Conservation (phyloP, 768 basidiomycete genomes). For the Boletus insuetus region DNA sequence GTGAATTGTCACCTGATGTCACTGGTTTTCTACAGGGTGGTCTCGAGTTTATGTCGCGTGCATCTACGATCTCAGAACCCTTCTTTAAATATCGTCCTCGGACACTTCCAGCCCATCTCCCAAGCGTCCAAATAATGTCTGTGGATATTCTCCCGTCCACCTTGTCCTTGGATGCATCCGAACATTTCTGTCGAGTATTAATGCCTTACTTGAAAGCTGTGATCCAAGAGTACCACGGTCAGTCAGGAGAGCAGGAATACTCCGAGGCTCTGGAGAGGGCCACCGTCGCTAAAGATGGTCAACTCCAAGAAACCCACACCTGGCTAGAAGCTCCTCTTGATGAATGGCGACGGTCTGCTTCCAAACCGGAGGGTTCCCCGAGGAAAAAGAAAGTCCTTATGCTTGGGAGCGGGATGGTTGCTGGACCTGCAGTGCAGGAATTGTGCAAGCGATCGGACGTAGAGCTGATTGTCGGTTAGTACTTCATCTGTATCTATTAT, state of each 20-base stretch:
- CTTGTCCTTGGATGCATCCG: conserved; percentile 77
- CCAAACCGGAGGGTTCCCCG: conserved; percentile 1
- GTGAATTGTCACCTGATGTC: neutral
- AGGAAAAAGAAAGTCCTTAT: conserved; percentile 69
- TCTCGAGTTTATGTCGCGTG: conserved; percentile 74
- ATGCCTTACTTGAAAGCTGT: conserved; percentile 65
- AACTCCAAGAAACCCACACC: conserved; percentile 47
- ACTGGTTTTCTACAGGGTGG: conserved; percentile 55
- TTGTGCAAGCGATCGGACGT: conserved; percentile 62
- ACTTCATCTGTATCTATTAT: conserved; percentile 1
- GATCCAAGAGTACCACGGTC: conserved; percentile 41
- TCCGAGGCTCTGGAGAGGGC: conserved; percentile 58
- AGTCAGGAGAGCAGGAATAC: conserved; percentile 26
- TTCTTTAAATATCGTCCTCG: conserved; percentile 54
- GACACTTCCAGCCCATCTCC: conserved; percentile 43
- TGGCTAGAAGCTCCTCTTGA: conserved; percentile 59
- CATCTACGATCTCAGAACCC: conserved; percentile 77
- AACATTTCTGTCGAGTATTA: conserved; percentile 67
- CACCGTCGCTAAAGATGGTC: conserved; percentile 63
- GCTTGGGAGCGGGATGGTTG: conserved; percentile 95
- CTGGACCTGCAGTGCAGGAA: conserved; percentile 80
- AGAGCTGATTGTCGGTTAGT: conserved; percentile 74
- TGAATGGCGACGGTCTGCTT: conserved; percentile 33
- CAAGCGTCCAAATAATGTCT: conserved; percentile 75
- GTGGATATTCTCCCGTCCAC: conserved; percentile 90